Evolutionary conservation across 139 green algal genomes (phyloP).

Genomic region (Edaphochlamys debaryana): DNA sequence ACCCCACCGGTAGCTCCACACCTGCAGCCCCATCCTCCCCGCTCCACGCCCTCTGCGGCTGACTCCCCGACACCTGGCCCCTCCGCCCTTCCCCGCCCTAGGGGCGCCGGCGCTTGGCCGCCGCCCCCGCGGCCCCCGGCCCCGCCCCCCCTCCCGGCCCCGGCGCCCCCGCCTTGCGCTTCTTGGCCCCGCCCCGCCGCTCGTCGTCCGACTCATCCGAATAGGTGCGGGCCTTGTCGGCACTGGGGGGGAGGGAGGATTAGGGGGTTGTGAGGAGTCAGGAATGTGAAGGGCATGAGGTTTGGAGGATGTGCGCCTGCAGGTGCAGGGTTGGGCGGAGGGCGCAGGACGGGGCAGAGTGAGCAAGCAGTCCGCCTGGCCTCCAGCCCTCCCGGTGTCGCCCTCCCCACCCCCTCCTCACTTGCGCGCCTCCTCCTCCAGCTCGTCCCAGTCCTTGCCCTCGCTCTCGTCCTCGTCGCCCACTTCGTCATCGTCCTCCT

Average conservation of each 20-base stretch:
- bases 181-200: slow-evolving; percentile 39
- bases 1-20: too few species aligned
- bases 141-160: neutral
- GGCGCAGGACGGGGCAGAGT: neutral
- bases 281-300: neutral
- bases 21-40: too few species aligned
- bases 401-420: slow-evolving; percentile 15
- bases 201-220: slow-evolving; percentile 48
- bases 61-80: too few species aligned
- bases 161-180: slow-evolving; percentile 10
- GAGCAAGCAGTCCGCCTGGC: too few species aligned
- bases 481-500: slow-evolving; percentile 62
- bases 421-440: slow-evolving; percentile 85
- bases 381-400: neutral
- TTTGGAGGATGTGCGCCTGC: neutral
- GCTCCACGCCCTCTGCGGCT: too few species aligned
- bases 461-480: slow-evolving; percentile 79
- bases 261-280: too few species aligned
- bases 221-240: slow-evolving; percentile 40
- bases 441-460: slow-evolving; percentile 87
- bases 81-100: too few species aligned
- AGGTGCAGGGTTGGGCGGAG: neutral
- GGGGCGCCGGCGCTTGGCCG: too few species aligned
- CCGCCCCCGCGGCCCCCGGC: slow-evolving; percentile 3
- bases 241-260: slow-evolving; percentile 11